Conservation (phyloP, 768 basidiomycete genomes). For the Coprinellus micaceus region DNA sequence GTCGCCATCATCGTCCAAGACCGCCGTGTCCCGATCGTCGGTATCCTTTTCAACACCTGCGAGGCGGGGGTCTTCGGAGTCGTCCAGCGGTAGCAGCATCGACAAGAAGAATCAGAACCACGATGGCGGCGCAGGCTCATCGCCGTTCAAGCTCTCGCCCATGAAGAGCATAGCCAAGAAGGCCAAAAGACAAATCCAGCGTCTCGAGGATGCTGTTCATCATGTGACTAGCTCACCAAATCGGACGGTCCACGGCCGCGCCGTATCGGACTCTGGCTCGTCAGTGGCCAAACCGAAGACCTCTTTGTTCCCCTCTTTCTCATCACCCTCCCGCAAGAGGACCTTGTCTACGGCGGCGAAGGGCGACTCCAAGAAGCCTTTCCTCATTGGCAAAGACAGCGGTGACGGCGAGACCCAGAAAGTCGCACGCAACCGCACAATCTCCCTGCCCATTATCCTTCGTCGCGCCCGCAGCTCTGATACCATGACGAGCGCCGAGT, state of each 20-base stretch:
- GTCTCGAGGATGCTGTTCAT: conserved; percentile 30
- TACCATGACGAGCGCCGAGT: neutral
- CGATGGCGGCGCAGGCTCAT: neutral
- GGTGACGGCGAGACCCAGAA: neutral
- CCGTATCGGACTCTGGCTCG: too few relatives aligned
- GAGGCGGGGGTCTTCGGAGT: neutral
- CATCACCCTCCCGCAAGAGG: neutral
- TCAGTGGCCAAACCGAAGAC: too few relatives aligned
- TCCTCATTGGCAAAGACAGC: neutral
- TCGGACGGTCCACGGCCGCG: too few relatives aligned
- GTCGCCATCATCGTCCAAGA: conserved; percentile 8
- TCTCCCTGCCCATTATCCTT: conserved; percentile 22
- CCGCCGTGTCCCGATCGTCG: conserved; percentile 7
- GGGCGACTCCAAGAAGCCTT: too few relatives aligned
- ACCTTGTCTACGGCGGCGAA: too few relatives aligned
- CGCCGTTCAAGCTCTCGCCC: conserved; percentile 17
- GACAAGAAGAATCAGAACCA: neutral
- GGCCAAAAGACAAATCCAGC: conserved; percentile 28
- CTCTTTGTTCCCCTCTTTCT: neutral
- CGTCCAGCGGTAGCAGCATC: neutral
- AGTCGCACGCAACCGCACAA: conserved; percentile 3
- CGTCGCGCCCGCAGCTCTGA: conserved; percentile 3
- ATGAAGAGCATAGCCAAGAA: conserved; percentile 24
- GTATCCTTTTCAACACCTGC: conserved; percentile 1
- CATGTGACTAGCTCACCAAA: too few relatives aligned